Conservation (phyloP, 768 basidiomycete species). For the Sistotremastrum niveocremeum region DNA sequence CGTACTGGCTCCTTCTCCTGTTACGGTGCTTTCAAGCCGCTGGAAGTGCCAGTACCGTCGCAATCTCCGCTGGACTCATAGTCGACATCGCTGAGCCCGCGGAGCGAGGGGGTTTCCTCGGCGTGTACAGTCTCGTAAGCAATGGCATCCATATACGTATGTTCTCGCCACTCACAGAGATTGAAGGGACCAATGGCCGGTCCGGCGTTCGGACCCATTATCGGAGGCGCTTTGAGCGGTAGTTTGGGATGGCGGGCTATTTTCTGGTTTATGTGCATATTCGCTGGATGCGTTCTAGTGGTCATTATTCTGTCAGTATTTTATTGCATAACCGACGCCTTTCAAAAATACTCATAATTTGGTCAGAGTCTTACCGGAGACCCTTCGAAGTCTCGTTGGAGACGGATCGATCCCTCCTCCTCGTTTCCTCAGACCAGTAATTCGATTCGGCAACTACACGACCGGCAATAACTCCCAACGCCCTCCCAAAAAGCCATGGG, state of each 20-base stretch:
- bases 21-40: conserved; percentile 71
- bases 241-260: conserved; percentile 53
- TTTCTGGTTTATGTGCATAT: conserved; percentile 49
- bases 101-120: conserved; percentile 66
- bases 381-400: conserved; percentile 25
- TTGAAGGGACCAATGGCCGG: conserved; percentile 10
- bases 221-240: conserved; percentile 35
- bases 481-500: conserved; percentile 23
- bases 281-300: conserved; percentile 30
- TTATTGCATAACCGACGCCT: background rate
- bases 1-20: conserved; percentile 68
- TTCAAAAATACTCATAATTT: no score
- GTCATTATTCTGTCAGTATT: conserved; percentile 33
- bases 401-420: conserved; percentile 28
- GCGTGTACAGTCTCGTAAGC: conserved; percentile 30
- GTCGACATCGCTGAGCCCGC: conserved; percentile 61
- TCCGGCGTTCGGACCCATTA: conserved; percentile 35
- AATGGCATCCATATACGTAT: background rate
- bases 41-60: conserved; percentile 69
- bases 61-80: conserved; percentile 61
- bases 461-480: no score
- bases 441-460: conserved; percentile 10
- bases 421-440: conserved; percentile 16
- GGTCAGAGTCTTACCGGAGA: conserved; percentile 31
- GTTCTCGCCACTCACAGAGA: no score